Base-by-base conservation (phyloP, 2,329 filamentous ascomycete genomes). In the Penicillium sp. region DNA sequence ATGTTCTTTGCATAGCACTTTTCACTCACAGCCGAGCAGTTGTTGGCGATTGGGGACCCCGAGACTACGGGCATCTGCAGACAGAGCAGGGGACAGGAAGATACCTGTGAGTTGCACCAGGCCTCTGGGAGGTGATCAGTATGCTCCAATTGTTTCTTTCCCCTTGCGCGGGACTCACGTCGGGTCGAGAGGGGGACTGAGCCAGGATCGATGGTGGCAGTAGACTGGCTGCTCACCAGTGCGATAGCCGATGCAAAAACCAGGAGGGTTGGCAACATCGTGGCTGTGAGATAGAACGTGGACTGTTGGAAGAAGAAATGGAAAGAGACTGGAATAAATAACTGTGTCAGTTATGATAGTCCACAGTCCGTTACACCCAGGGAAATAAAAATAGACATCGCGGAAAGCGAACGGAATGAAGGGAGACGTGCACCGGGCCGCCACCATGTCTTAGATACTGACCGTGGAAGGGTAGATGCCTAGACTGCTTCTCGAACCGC, bases 11-110 rank as follows among this genome's bases (percentile, higher is more conserved):
- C 6, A 27, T 27, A n/a, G 20, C 14, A 33, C n/a, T n/a, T n/a
- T n/a, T n/a, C 28, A 39, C 58, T 53, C 57, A 69, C 67, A 4
- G 63, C n/a, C 41, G 68, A 56, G 54, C 71, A 74, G 13, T 43
- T 60, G 48, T 74, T 73, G 8, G 56, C 39, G 4, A 50, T 43
- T 4, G 69, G 65, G 3, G 41, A 41, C 1, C 59, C 60, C 1
- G 62, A 58, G 15, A 66, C 57, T 31, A 60, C 63, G 11, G 57
- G 53, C 14, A 68, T 42, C 44, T 73, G 70, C 25, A 68, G 53
- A 42, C 71, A 74, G 35, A 74, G 59, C 28, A 74, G 59, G 4
- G 70, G 71, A 38, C 71, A 74, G 10, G 67, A 53, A 4, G 63
- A 58, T 16, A 58, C 59, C 45, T 74, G 71, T 25, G 62, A 56